Evolutionary conservation across 2,329 filamentous ascomycete species (phyloP).

Genomic region (Reticulascus tulasneorum): DNA sequence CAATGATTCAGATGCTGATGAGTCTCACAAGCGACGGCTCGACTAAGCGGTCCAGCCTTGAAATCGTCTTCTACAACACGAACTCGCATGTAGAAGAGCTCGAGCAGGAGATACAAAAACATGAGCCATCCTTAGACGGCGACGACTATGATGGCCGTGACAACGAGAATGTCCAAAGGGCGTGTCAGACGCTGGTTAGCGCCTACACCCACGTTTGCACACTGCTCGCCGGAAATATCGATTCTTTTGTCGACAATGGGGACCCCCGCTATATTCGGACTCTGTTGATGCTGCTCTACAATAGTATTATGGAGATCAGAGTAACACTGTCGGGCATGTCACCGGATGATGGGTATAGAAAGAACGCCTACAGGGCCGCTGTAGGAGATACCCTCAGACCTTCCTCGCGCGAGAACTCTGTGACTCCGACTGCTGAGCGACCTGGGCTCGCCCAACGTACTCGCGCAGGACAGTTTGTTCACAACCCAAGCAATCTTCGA

Average conservation of each 20-base stretch:
- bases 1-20: conserved; percentile 63
- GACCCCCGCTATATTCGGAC: conserved; percentile 65
- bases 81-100: conserved; percentile 63
- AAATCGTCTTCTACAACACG: conserved; percentile 65
- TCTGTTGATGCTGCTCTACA: conserved; percentile 59
- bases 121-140: conserved; percentile 47
- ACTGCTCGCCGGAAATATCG: conserved; percentile 56
- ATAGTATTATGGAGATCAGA: conserved; percentile 64
- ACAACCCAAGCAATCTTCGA: conserved; percentile 50
- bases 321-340: conserved; percentile 42
- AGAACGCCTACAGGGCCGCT: conserved; percentile 3
- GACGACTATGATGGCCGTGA: conserved; percentile 48
- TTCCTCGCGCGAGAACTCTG: conserved; percentile 47
- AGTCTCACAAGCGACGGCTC: conserved; percentile 57
- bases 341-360: conserved; percentile 21
- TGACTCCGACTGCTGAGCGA: conserved; percentile 50
- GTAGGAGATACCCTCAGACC: conserved; percentile 47
- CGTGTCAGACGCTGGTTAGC: conserved; percentile 59
- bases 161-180: conserved; percentile 60
- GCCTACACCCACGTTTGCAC: conserved; percentile 64
- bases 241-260: conserved; percentile 61
- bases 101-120: conserved; percentile 61
- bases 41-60: conserved; percentile 58
- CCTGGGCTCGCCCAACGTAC: conserved; percentile 33
- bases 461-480: conserved; percentile 32